Evolutionary conservation across 2,329 filamentous ascomycete genomes (phyloP), one percentile per base, ranked within the genome.

Genomic region (Penicillium oxalicum): DNA sequence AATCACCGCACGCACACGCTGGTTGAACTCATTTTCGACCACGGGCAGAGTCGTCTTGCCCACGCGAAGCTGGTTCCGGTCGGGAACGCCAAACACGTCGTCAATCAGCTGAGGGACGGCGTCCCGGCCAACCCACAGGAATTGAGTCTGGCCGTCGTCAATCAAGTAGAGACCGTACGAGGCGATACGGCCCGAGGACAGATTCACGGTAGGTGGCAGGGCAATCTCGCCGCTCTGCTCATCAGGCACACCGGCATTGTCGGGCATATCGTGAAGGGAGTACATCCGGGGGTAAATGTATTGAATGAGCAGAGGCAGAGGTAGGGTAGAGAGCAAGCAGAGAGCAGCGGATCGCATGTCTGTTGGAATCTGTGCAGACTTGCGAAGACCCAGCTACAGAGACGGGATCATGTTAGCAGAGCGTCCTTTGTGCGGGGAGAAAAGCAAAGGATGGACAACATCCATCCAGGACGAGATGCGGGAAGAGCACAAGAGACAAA

Each of bases 121-220:
- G 58, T 98, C 91, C 33, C 91, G 84, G 11, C 93, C 93, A 18
- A 97, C 80, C 93, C 93, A 98, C 41, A 98, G 73, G 78, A 98
- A 98, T 68, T 98, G 93, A 5, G 89, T 96, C 70, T 96, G 91
- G 2, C 91, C 91, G 63, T 98, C 93, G 61, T 98, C 93, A 61
- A 98, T 93, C 49, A 98, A 80, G 70, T 98, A 98, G 13, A 98
- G 75, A 27, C 93, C 93, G 64, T 94, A 95, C 0, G 90, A 81
- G 3, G 89, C 88, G 43, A 98, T 80, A 40, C 87, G 82, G 68
- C 91, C 89, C 1, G 91, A 95, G 3, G 89, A 90, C 49, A 97
- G 78, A 68, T 96, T 96, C 62, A 88, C 61, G 0, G 88, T 78
- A 4, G 88, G 88, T 25, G 93, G 93, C 47, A 98, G 82, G 43